A percentile compares a stretch with the other conserved stretches of the same genome.
phyloP scores from a whole-genome alignment of 1,284 basidiomycete species.

The Cystobasidium slooffiae region DNA sequence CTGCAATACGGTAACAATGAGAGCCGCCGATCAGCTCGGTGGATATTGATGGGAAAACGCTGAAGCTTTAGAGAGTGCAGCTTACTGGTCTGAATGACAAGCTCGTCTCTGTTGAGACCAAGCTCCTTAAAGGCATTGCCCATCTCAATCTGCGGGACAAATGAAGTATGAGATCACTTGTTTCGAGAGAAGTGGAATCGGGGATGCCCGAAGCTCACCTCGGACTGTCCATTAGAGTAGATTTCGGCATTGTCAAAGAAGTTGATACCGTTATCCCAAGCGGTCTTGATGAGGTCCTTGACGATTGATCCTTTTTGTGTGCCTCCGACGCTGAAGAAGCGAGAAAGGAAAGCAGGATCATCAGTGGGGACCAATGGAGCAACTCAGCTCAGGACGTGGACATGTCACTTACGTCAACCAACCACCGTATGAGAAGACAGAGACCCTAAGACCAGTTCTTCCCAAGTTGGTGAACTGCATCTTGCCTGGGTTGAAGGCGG shows the following conservation, averaged over 20 bases:
- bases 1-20: constrained; percentile 48
- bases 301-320: constrained; percentile 41
- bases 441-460: constrained; percentile 36
- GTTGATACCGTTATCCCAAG: constrained; percentile 44
- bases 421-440: constrained; percentile 43
- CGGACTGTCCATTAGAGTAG: constrained; percentile 44
- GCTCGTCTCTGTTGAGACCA: constrained; percentile 56
- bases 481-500: constrained; percentile 23
- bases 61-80: constrained; percentile 59
- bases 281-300: constrained; percentile 45
- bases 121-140: constrained; percentile 57
- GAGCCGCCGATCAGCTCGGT: neutral
- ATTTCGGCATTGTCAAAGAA: constrained; percentile 45
- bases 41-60: constrained; percentile 55
- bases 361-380: neutral
- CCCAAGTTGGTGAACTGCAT: constrained; percentile 37
- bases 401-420: neutral
- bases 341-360: neutral
- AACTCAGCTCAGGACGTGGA: neutral
- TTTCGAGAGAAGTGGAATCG: neutral
- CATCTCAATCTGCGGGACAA: constrained; percentile 39
- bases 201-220: constrained; percentile 1
- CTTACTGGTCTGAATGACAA: constrained; percentile 61
- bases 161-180: neutral
- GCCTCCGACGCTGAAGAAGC: constrained; percentile 25